These are phyloP conservation scores for Leucocoprinus birnbaumii DNA, from an alignment of 768 basidiomycete species.

Conservation along the genomic window DNA sequence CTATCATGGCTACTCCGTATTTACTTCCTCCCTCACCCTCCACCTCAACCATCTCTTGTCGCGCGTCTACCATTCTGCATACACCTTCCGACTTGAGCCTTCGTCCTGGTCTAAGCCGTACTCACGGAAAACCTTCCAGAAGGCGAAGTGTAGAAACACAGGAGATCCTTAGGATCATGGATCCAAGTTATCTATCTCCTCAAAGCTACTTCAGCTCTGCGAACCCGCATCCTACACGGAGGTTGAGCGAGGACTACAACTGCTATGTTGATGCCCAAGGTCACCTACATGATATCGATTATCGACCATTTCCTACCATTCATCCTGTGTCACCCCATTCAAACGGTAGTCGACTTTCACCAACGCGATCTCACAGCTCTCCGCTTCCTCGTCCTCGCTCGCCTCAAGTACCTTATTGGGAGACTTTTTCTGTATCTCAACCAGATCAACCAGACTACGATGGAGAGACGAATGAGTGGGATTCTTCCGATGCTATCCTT, in stretches of 20 bases:
- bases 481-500: no score
- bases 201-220: not conserved
- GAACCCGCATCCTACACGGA: not conserved
- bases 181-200: not conserved
- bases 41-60: not conserved
- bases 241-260: not conserved
- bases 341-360: not conserved
- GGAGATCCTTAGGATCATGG: constrained; percentile 6
- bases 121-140: not conserved
- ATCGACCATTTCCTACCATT: constrained; percentile 2
- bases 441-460: not conserved
- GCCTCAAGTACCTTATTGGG: constrained; percentile 3
- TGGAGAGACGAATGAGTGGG: not conserved
- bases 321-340: not conserved
- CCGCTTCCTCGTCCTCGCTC: not conserved
- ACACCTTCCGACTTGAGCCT: not conserved
- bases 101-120: not conserved
- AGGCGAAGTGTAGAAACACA: not conserved
- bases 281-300: constrained; percentile 5
- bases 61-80: not conserved
- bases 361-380: not conserved
- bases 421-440: not conserved
- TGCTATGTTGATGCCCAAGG: not conserved
- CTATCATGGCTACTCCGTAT: not conserved
- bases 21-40: not conserved